These are phyloP conservation scores for Apocynum venetum DNA, from an alignment of 257 asterid genomes.

Conservation along the genomic window DNA sequence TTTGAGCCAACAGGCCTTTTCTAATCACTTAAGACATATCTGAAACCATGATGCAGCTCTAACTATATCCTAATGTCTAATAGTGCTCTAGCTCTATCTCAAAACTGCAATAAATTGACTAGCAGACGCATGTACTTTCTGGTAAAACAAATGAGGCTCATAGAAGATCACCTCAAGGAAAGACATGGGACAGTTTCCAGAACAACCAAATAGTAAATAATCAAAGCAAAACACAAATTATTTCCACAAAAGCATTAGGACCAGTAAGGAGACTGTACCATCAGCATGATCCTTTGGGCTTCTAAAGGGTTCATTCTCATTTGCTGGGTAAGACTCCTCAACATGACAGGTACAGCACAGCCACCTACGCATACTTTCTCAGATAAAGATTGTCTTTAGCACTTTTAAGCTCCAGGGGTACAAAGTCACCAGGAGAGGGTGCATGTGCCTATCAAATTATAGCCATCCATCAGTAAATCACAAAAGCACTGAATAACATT, in stretches of 20 bases:
- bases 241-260: neutral
- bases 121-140: neutral
- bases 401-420: slow-evolving; percentile 46
- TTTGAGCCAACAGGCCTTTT: neutral
- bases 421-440: slow-evolving; percentile 66
- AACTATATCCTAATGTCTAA: neutral
- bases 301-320: slow-evolving; percentile 68
- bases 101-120: neutral
- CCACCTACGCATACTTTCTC: slow-evolving; percentile 89
- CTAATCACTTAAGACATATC: neutral
- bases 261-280: slow-evolving; percentile 39
- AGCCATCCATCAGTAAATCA: neutral
- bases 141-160: neutral
- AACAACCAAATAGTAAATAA: neutral
- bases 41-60: neutral
- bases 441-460: slow-evolving; percentile 49
- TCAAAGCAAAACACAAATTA: neutral
- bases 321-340: slow-evolving; percentile 60
- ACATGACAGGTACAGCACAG: slow-evolving; percentile 66
- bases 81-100: neutral
- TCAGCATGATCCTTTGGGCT: slow-evolving; percentile 56
- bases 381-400: slow-evolving; percentile 46
- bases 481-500: neutral
- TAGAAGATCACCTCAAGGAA: neutral
- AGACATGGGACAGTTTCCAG: neutral